Evolutionary conservation across 495 filamentous ascomycete genomes (phyloP).

Genomic region (Corynascus novoguineensis): DNA sequence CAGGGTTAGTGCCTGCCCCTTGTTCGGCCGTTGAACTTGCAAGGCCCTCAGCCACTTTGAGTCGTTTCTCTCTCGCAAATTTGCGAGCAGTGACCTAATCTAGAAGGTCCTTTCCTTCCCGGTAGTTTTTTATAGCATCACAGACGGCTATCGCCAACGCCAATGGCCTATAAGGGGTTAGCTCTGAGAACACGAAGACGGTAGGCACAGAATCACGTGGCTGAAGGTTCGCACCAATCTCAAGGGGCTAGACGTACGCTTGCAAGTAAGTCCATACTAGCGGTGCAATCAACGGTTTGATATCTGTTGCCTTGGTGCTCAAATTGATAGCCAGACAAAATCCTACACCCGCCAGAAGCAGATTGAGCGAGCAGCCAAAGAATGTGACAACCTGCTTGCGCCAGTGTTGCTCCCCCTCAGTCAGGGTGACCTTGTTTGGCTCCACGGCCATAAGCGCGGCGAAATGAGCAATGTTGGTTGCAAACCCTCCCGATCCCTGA

Average conservation of each 20-base stretch:
- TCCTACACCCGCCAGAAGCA: constrained; percentile 26
- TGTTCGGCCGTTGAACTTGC: too few relatives aligned
- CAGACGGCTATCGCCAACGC: constrained; percentile 21
- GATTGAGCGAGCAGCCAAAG: constrained; percentile 25
- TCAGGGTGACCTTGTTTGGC: constrained; percentile 18
- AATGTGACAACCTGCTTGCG: constrained; percentile 27
- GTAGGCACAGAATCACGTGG: too few relatives aligned
- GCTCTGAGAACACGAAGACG: neutral
- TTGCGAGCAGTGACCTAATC: constrained; percentile 14
- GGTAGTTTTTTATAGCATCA: constrained; percentile 28
- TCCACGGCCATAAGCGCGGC: constrained; percentile 21
- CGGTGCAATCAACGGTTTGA: constrained; percentile 23
- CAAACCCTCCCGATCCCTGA: constrained; percentile 24
- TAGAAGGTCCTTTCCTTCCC: constrained; percentile 27
- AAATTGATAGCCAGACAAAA: constrained; percentile 21
- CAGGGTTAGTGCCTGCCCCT: too few relatives aligned
- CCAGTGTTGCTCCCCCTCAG: constrained; percentile 31
- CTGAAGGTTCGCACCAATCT: neutral
- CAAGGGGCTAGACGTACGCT: constrained; percentile 14
- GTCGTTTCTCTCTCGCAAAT: neutral
- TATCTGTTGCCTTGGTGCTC: constrained; percentile 16
- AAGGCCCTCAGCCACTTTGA: too few relatives aligned
- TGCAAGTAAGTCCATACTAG: constrained; percentile 23
- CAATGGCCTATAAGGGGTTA: constrained; percentile 18
- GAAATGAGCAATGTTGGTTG: constrained; percentile 23